Conservation (phyloP, 768 basidiomycete species). For the Leucosporidium creatinivorum region DNA sequence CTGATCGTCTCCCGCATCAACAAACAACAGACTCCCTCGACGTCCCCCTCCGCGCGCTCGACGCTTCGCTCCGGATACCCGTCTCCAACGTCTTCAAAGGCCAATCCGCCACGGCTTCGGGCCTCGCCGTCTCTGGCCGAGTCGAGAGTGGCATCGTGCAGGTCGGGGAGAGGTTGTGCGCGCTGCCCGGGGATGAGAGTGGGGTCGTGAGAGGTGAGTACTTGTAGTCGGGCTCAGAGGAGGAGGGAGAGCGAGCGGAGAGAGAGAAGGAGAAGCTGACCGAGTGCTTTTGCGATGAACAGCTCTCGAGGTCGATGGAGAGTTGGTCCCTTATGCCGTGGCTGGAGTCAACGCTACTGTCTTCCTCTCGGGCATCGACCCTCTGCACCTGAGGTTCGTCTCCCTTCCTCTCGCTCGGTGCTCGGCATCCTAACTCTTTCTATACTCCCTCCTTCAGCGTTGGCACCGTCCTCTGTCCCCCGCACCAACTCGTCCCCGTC, state of each 20-base stretch:
- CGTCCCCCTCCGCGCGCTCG: conserved; percentile 44
- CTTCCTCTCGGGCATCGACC: conserved; percentile 73
- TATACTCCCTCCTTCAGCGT: conserved; percentile 49
- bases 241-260: too few relatives aligned
- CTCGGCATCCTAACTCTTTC: neutral
- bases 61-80: conserved; percentile 71
- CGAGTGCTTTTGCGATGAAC: conserved; percentile 40
- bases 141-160: conserved; percentile 83
- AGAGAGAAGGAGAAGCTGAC: neutral
- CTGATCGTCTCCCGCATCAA: neutral
- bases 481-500: conserved; percentile 62
- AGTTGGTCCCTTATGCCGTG: conserved; percentile 71
- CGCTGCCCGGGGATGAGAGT: conserved; percentile 86
- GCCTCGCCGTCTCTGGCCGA: conserved; percentile 71
- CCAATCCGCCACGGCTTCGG: conserved; percentile 58
- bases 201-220: conserved; percentile 58
- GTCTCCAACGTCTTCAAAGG: conserved; percentile 94
- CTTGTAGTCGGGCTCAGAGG: too few relatives aligned
- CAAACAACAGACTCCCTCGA: conserved; percentile 15
- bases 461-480: conserved; percentile 81
- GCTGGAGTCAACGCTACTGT: conserved; percentile 86
- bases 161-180: conserved; percentile 76
- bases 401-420: neutral
- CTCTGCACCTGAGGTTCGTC: conserved; percentile 57
- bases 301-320: conserved; percentile 83